phyloP scores from a whole-genome alignment of 208 protist species.

The Trypanosoma lewisi region DNA sequence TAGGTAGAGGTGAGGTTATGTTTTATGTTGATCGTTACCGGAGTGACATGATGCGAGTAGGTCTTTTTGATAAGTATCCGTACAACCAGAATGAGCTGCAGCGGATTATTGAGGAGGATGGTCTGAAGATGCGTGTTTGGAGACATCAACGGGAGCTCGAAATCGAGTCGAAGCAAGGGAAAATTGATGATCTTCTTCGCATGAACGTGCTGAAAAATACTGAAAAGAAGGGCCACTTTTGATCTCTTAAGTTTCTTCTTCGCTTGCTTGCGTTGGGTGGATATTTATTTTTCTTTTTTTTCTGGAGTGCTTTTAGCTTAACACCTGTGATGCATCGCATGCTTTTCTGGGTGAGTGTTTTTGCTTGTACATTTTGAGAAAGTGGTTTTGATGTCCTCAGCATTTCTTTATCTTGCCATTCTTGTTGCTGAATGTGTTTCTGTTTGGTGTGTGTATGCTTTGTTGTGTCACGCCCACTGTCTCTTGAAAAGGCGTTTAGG shows the following conservation, averaged over 20 bases:
- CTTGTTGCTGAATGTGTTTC: neutral
- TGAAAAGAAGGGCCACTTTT: neutral
- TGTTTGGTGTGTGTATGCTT: neutral
- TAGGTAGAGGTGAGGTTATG: slow-evolving; percentile 68
- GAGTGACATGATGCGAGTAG: slow-evolving; percentile 74
- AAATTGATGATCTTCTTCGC: slow-evolving; percentile 74
- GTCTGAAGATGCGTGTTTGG: slow-evolving; percentile 84
- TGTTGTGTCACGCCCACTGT: neutral
- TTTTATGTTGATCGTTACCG: slow-evolving; percentile 76
- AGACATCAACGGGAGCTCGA: slow-evolving; percentile 74
- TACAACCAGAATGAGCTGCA: slow-evolving; percentile 75
- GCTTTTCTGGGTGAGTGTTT: neutral
- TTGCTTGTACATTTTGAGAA: neutral
- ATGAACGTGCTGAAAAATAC: slow-evolving; percentile 44
- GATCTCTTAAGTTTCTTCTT: neutral
- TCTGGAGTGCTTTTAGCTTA: too few species aligned
- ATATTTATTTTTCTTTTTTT: too few species aligned
- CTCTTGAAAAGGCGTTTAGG: neutral
- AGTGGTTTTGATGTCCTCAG: neutral
- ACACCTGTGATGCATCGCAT: too few species aligned
- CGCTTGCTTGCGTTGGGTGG: too few species aligned
- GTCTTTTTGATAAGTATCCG: slow-evolving; percentile 68
- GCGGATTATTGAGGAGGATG: slow-evolving; percentile 68
- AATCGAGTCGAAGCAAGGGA: slow-evolving; percentile 61
- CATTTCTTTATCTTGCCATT: neutral